Percentiles rank a stretch among this genome's conserved stretches.
Conservation (phyloP, 2,329 filamentous ascomycete species). For the Volutella citrinella region DNA sequence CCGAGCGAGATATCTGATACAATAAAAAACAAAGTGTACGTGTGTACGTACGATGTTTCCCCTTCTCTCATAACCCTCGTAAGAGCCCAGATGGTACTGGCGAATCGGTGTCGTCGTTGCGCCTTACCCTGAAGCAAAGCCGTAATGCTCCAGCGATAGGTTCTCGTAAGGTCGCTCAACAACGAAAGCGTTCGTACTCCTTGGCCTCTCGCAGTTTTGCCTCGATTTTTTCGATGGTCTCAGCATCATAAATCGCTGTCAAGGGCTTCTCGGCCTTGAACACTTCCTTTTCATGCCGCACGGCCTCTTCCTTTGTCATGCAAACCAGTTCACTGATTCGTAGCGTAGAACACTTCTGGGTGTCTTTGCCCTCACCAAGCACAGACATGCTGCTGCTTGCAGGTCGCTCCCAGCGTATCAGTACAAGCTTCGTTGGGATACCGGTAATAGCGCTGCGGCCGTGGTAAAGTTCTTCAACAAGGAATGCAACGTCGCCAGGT, state of each 20-base stretch:
- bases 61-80: no score
- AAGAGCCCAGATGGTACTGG: no score
- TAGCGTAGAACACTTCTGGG: conserved; percentile 74
- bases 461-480: conserved; percentile 85
- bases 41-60: no score
- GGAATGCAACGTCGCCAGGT: conserved; percentile 77
- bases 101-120: no score
- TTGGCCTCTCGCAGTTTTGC: conserved; percentile 65
- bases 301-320: conserved; percentile 90
- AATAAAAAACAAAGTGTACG: no score
- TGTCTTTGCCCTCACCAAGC: conserved; percentile 63
- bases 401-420: conserved; percentile 79
- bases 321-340: conserved; percentile 72
- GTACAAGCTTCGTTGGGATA: conserved; percentile 70
- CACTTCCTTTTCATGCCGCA: conserved; percentile 75
- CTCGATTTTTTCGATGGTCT: conserved; percentile 66
- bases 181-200: conserved; percentile 53
- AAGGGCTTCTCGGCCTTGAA: conserved; percentile 64
- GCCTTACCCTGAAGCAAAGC: no score
- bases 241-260: conserved; percentile 71
- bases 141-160: no score
- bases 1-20: no score
- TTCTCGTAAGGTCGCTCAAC: no score
- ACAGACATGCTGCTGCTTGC: conserved; percentile 52
- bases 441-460: conserved; percentile 82